phyloP scores from a whole-genome alignment of 2,329 filamentous ascomycete genomes.

The Pseudogymnoascus sp. region DNA sequence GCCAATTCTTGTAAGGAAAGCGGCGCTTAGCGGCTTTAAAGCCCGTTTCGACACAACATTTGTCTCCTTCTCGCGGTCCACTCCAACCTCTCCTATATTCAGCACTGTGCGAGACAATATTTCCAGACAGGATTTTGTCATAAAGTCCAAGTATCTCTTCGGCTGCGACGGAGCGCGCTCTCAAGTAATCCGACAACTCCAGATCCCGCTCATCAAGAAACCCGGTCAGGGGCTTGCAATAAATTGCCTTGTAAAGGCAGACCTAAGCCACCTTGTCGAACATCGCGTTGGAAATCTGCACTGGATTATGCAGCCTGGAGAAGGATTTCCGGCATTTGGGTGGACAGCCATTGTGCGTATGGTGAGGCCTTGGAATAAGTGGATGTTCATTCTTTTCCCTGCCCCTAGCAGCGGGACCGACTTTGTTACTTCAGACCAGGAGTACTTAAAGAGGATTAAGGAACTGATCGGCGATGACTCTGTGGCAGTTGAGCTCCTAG shows the following conservation, averaged over 20 bases:
- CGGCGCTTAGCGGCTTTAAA: slow-evolving; percentile 34
- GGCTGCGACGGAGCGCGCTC: slow-evolving; percentile 49
- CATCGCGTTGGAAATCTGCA: slow-evolving; percentile 52
- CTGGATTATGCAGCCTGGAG: slow-evolving; percentile 50
- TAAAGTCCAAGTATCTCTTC: slow-evolving; percentile 50
- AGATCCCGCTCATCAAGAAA: slow-evolving; percentile 39
- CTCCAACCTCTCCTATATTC: slow-evolving; percentile 17
- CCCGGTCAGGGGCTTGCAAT: slow-evolving; percentile 42
- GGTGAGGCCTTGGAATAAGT: slow-evolving; percentile 58
- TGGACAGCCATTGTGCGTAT: slow-evolving; percentile 47
- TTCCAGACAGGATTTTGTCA: slow-evolving; percentile 33
- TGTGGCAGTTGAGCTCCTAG: slow-evolving; percentile 43
- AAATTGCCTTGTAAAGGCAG: slow-evolving; percentile 43
- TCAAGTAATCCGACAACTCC: slow-evolving; percentile 38
- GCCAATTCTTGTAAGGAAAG: slow-evolving; percentile 38
- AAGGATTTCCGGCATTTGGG: slow-evolving; percentile 43
- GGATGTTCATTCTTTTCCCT: slow-evolving; percentile 50
- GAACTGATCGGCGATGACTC: slow-evolving; percentile 50
- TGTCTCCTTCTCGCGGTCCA: slow-evolving; percentile 25
- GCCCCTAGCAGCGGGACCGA: slow-evolving; percentile 31
- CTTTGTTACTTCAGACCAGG: slow-evolving; percentile 38
- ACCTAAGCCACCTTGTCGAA: slow-evolving; percentile 43
- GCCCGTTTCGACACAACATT: slow-evolving; percentile 38
- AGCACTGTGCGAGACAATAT: slow-evolving; percentile 34
- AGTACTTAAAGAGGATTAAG: slow-evolving; percentile 39